Evolutionary conservation across 2,329 filamentous ascomycete genomes (phyloP).

Genomic region (Colletotrichum gigasporum): DNA sequence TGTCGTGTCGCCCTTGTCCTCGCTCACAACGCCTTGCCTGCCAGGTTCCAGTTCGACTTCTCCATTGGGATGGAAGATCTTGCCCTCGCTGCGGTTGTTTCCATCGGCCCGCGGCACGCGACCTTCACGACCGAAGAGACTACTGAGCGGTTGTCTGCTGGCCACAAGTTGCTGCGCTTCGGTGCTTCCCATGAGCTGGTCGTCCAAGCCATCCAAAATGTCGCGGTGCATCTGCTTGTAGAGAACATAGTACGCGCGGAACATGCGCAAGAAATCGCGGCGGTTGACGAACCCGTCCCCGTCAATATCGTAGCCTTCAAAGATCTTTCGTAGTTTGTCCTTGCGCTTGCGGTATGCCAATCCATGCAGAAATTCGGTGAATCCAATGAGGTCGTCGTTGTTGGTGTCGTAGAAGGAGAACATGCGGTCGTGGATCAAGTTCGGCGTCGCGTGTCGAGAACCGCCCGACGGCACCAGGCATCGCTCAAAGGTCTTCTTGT

Average conservation of each 20-base stretch:
- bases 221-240: slow-evolving; percentile 91
- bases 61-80: slow-evolving; percentile 69
- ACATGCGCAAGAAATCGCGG: slow-evolving; percentile 89
- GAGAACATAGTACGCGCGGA: slow-evolving; percentile 90
- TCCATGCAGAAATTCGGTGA: slow-evolving; percentile 89
- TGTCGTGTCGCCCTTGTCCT: slow-evolving; percentile 68
- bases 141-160: slow-evolving; percentile 79
- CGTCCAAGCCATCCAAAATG: slow-evolving; percentile 79
- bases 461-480: slow-evolving; percentile 88
- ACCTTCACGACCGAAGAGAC: slow-evolving; percentile 77
- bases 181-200: slow-evolving; percentile 79
- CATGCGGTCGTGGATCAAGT: slow-evolving; percentile 94
- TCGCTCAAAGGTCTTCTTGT: slow-evolving; percentile 90
- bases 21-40: slow-evolving; percentile 63
- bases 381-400: slow-evolving; percentile 87
- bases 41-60: slow-evolving; percentile 72
- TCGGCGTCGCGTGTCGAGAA: slow-evolving; percentile 80
- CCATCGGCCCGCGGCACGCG: slow-evolving; percentile 71
- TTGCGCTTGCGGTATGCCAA: slow-evolving; percentile 76
- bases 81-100: slow-evolving; percentile 72
- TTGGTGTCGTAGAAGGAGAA: slow-evolving; percentile 97
- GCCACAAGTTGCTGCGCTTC: slow-evolving; percentile 81
- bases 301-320: slow-evolving; percentile 92
- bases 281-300: slow-evolving; percentile 86
- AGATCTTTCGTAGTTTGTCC: slow-evolving; percentile 77